Conservation (phyloP, 1,284 basidiomycete species). For the Crocinoboletus sp. region DNA sequence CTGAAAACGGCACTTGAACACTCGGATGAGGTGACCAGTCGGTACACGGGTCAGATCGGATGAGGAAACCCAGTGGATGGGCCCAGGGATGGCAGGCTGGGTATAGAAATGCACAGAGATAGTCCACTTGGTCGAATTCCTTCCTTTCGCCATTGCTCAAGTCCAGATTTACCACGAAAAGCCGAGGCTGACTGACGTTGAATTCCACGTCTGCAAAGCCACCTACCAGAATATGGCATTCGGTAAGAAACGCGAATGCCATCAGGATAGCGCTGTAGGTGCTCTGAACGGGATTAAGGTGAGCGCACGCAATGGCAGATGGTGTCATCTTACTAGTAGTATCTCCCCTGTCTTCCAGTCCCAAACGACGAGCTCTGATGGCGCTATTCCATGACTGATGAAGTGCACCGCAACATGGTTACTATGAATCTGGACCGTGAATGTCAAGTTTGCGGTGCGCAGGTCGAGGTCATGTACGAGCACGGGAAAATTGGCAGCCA, state of each 20-base stretch:
- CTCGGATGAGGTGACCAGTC: slow-evolving; percentile 36
- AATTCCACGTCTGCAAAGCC: slow-evolving; percentile 11
- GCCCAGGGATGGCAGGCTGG: slow-evolving; percentile 32
- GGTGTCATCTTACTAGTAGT: slow-evolving; percentile 40
- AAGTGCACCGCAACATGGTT: slow-evolving; percentile 48
- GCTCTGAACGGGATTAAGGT: slow-evolving; percentile 25
- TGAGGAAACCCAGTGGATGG: slow-evolving; percentile 33
- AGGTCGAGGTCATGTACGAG: slow-evolving; percentile 32
- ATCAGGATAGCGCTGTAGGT: slow-evolving; percentile 35
- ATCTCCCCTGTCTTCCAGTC: slow-evolving; percentile 52
- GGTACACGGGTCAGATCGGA: slow-evolving; percentile 57
- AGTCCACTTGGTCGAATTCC: slow-evolving; percentile 28
- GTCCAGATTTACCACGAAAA: slow-evolving; percentile 34
- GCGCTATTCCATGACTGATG: slow-evolving; percentile 22
- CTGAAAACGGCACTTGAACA: slow-evolving; percentile 44
- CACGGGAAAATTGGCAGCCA: slow-evolving; percentile 34
- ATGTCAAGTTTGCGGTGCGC: slow-evolving; percentile 28
- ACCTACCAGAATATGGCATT: slow-evolving; percentile 39
- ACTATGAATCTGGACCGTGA: slow-evolving; percentile 46
- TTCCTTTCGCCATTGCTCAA: slow-evolving; percentile 21
- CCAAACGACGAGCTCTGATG: slow-evolving; percentile 52
- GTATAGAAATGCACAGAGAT: slow-evolving; percentile 39
- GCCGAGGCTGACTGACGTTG: slow-evolving; percentile 14
- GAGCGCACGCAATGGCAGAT: background rate
- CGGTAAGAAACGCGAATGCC: slow-evolving; percentile 45